Evolutionary conservation across 768 basidiomycete species (phyloP), one percentile per base, ranked within the genome.

Genomic region (Lentinula boryana): DNA sequence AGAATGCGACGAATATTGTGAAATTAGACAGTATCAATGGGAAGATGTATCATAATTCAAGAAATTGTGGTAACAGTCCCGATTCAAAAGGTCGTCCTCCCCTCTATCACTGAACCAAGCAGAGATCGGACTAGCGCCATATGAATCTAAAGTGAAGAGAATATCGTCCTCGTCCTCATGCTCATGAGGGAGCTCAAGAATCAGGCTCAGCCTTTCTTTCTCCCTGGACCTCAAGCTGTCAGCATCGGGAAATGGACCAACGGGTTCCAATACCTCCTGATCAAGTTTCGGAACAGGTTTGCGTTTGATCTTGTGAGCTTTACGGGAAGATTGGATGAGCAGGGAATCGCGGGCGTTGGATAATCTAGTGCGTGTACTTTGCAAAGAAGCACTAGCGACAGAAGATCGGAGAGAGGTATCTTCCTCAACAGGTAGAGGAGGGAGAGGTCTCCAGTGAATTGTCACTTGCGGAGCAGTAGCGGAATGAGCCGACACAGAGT

Each of bases 151-250:
- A 51, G 27, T 27, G 5, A 16, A 10, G n/a, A 23, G 16, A 5
- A 23, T 53, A 21, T 32, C 52, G 32, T 16, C 2, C 6, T 43
- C 21, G 23, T 43, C 55, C 21, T 56, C 55, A 13, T 18, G 48
- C 16, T 60, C 58, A 52, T 36, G 50, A 5, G 58, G 58, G 2
- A 52, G n/a, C 40, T 60, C 58, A 15, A 60, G 49, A 41, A 60
- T 60, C 32, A 60, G n/a, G 27, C 58, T 60, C n/a, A 60, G 50
- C 36, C 58, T 60, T n/a, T 58, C 57, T 32, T 49, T 58, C 16
- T 32, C 57, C 36, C 44, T 33, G 2, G 21, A 15, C 31, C 23
- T 27, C 43, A 35, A 9, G n/a, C 27, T 46, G 4, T 18, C 49
- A 2, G 44, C 58, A 60, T 40, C 48, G 16, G 36, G 40, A 8